Conservation (phyloP, 495 filamentous ascomycete species). For the Articulospora tetracladia region DNA sequence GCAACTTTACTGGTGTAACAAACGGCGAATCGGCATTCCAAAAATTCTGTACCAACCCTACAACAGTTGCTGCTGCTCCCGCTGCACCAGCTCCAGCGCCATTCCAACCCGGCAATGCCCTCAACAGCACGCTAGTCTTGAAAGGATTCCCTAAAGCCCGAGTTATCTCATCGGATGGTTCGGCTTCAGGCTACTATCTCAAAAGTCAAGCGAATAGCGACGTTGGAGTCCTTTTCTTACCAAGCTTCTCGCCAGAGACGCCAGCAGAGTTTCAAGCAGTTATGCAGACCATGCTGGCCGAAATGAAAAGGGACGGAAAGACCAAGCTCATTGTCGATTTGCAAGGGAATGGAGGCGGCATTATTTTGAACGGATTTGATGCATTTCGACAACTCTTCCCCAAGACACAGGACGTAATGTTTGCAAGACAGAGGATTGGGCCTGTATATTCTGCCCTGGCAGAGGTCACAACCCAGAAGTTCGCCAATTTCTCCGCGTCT, state of each 20-base stretch:
- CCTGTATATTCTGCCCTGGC: not conserved
- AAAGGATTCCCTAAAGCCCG: not conserved
- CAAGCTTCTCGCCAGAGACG: not conserved
- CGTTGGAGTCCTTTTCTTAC: constrained; percentile 8
- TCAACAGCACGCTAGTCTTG: not conserved
- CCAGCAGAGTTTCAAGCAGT: constrained; percentile 10
- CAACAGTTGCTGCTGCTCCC: constrained; percentile 9
- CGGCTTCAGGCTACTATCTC: constrained; percentile 5
- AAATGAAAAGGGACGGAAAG: constrained; percentile 1
- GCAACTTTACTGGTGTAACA: constrained; percentile 1
- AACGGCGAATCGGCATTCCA: not conserved
- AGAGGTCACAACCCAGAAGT: not conserved
- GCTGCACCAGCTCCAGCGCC: not conserved
- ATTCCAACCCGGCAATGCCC: not conserved
- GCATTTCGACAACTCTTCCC: constrained; percentile 32
- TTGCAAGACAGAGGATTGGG: constrained; percentile 10
- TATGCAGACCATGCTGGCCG: constrained; percentile 4
- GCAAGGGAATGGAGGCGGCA: constrained; percentile 29
- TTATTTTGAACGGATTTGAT: constrained; percentile 28
- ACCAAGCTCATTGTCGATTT: constrained; percentile 29
- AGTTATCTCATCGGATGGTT: not conserved
- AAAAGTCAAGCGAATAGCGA: not conserved
- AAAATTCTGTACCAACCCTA: not conserved
- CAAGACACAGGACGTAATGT: constrained; percentile 19
- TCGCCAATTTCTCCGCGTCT: not conserved